Conservation (phyloP, 352 stramenopile species). For the Phytophthora uliginosa region DNA sequence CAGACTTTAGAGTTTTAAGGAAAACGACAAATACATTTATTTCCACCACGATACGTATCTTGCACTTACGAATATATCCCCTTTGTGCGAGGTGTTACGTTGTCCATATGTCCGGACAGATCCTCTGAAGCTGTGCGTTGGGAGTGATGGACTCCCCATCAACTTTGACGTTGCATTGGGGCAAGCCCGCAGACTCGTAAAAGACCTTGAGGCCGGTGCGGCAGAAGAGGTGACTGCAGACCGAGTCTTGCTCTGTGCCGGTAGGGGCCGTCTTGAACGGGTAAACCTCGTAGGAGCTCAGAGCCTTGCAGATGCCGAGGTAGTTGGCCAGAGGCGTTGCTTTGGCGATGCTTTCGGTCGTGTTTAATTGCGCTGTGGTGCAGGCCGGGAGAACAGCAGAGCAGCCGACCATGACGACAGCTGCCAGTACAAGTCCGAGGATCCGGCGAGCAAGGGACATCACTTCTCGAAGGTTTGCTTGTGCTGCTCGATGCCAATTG, state of each 20-base stretch:
- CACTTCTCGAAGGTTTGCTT: neutral
- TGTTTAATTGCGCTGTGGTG: neutral
- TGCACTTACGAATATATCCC: no score
- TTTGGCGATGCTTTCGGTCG: conserved; percentile 1
- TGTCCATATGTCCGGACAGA: conserved; percentile 4
- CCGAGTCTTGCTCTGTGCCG: neutral
- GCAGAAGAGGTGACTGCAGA: conserved; percentile 12
- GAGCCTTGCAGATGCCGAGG: conserved; percentile 8
- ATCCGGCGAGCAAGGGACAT: neutral
- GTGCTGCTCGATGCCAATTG: neutral
- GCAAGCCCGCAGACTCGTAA: neutral
- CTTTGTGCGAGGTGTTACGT: neutral
- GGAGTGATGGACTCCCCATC: neutral
- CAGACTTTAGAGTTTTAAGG: no score
- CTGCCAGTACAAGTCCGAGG: neutral
- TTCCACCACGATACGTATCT: neutral
- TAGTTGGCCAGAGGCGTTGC: neutral
- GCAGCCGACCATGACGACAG: neutral
- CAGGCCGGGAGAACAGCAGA: neutral
- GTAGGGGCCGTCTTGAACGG: conserved; percentile 3
- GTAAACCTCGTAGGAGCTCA: conserved; percentile 11
- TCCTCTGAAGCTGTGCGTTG: conserved; percentile 2
- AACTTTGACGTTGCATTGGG: conserved; percentile 9
- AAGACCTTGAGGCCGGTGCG: neutral
- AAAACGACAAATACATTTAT: neutral